Base-by-base conservation (phyloP, 768 basidiomycete genomes). In the Cystobasidiopsis lactophilus region DNA sequence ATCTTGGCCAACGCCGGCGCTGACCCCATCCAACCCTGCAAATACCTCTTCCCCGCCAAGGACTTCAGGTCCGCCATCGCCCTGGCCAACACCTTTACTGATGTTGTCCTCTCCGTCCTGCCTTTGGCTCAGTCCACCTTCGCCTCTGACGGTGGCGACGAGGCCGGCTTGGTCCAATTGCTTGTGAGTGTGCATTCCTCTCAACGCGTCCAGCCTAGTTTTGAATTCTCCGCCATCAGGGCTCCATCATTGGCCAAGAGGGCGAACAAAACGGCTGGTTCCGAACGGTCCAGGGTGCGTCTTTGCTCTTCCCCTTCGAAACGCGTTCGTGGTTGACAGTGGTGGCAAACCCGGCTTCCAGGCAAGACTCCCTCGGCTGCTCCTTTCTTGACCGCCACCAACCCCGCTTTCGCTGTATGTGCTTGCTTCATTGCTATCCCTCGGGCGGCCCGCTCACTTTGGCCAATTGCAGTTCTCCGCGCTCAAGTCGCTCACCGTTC, bases 191-290 rank as follows among this genome's bases (percentile, higher is more conserved):
- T 35, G 9, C 9, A 7, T 35, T 35, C 9, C 16, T 7, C 33
- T 35, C 33, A 35, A 7, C 33, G n/a, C n/a, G n/a, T n/a, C 16
- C 33, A 35, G 33, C 16, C 33, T 35, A 35, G 33, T 35, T 16
- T 35, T 35, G n/a, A n/a, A n/a, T n/a, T n/a, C n/a, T n/a, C n/a
- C n/a, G n/a, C n/a, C n/a, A n/a, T n/a, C n/a, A n/a, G n/a, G 53
- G 48, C 19, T 40, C 33, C 16, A 41, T 51, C 37, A 50, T 54
- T 16, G 53, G 37, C 18, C 48, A 54, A 21, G 53, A 54, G 27
- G 53, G 48, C 23, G 40, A 54, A 45, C 53, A 54, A 48, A 45
- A 54, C 24, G 53, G 53, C n/a, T 54, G 37, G 31, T 51, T 39
- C 53, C 37, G 53, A 3, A 39, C 31, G 31, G 18, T 54, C 9